phyloP scores from a whole-genome alignment of 306 rosid species.

The barrel medic (Medicago truncatula) region DNA sequence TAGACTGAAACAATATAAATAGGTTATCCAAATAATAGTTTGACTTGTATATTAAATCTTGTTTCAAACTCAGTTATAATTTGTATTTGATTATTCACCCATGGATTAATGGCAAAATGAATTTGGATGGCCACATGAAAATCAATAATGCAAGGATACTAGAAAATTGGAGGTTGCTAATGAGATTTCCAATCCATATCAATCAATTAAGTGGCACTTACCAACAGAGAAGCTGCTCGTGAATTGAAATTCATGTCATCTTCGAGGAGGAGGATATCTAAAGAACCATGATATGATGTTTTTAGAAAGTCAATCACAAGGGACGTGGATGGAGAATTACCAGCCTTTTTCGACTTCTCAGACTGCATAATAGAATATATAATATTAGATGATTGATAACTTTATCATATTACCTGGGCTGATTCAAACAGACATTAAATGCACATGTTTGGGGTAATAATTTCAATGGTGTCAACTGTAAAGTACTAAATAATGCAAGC shows the following conservation, averaged over 20 bases:
- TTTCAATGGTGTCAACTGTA: slow-evolving; percentile 26
- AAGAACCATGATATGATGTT: slow-evolving; percentile 68
- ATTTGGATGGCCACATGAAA: slow-evolving; percentile 23
- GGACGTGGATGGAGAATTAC: slow-evolving; percentile 77
- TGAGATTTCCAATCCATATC: slow-evolving; percentile 10
- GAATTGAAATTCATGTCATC: slow-evolving; percentile 79
- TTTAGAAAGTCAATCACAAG: slow-evolving; percentile 69
- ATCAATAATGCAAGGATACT: slow-evolving; percentile 25
- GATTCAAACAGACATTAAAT: slow-evolving; percentile 29
- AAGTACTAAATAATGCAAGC: slow-evolving; percentile 26
- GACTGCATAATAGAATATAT: slow-evolving; percentile 58
- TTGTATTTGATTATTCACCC: not conserved
- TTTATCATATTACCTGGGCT: slow-evolving; percentile 3
- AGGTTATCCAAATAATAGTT: slow-evolving; percentile 8
- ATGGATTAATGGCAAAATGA: slow-evolving; percentile 12
- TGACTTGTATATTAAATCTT: slow-evolving; percentile 12
- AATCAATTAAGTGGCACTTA: slow-evolving; percentile 48
- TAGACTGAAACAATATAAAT: slow-evolving; percentile 19
- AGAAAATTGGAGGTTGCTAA: slow-evolving; percentile 1
- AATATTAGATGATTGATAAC: slow-evolving; percentile 19
- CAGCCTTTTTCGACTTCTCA: slow-evolving; percentile 85
- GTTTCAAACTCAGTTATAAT: slow-evolving; percentile 14
- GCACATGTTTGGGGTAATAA: slow-evolving; percentile 28
- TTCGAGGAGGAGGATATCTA: slow-evolving; percentile 78
- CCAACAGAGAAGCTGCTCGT: slow-evolving; percentile 72